A percentile compares a stretch with the other conserved stretches of the same genome.
Conservation (phyloP, 257 asterid genomes). For the Capsicum baccatum region DNA sequence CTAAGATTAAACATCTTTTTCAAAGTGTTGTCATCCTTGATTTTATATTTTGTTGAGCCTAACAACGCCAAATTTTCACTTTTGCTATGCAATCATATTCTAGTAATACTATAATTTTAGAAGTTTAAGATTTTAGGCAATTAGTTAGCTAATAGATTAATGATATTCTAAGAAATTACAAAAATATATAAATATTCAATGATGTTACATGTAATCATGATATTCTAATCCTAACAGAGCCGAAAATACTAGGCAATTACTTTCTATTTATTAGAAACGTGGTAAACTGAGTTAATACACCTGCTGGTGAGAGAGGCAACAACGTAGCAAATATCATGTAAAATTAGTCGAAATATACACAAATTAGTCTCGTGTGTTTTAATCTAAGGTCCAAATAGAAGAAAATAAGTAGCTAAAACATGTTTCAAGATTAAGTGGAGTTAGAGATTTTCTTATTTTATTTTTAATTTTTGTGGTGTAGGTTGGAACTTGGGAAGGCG, state of each 20-base stretch:
- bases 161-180: not conserved
- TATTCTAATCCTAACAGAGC: not conserved
- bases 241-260: rapidly evolving
- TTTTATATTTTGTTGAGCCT: not conserved
- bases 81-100: not conserved
- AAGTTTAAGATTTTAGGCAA: not conserved
- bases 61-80: not conserved
- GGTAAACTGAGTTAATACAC: not conserved
- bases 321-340: no score
- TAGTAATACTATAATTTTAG: not conserved
- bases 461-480: no score
- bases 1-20: conserved; percentile 6
- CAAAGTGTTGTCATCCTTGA: not conserved
- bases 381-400: no score
- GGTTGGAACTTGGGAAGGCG: not conserved
- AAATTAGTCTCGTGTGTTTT: no score
- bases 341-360: no score
- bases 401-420: not conserved
- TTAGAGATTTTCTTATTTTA: no score
- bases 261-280: rapidly evolving
- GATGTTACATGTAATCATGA: no score
- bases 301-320: not conserved
- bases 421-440: not conserved
- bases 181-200: not conserved
- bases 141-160: not conserved